Percentiles rank a stretch among this genome's conserved stretches.
Evolutionary conservation across 257 asterid genomes (phyloP).

Genomic region (Ilex aquifolium): DNA sequence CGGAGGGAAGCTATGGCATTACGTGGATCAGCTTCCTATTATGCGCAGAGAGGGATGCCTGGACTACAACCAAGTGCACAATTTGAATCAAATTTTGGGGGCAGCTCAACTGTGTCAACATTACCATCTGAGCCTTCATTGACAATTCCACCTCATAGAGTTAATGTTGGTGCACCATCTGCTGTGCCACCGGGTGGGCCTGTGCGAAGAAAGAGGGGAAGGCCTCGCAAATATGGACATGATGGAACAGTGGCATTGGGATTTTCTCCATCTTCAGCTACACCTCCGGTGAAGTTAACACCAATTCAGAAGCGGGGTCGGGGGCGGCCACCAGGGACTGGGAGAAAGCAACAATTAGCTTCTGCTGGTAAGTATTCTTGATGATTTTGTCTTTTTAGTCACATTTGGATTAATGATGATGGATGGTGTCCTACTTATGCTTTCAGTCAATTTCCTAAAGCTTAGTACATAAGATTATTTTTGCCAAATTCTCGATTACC

Average conservation of each 20-base stretch:
- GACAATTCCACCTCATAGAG: conserved; percentile 45
- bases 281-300: conserved; percentile 29
- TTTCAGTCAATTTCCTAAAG: too few species aligned
- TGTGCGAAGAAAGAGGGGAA: conserved; percentile 72
- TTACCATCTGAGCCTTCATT: conserved; percentile 53
- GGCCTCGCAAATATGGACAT: conserved; percentile 77
- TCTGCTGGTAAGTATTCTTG: conserved; percentile 37
- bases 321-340: conserved; percentile 72
- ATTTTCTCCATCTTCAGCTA: conserved; percentile 39
- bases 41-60: conserved; percentile 32
- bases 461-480: too few species aligned
- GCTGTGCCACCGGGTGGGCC: conserved; percentile 53
- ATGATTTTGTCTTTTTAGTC: background rate
- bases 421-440: too few species aligned
- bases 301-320: conserved; percentile 52
- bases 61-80: conserved; percentile 40
- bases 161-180: conserved; percentile 44
- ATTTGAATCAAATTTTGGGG: conserved; percentile 42
- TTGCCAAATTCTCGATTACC: too few species aligned
- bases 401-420: too few species aligned
- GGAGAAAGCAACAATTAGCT: conserved; percentile 53
- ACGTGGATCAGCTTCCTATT: conserved; percentile 44
- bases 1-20: conserved; percentile 35
- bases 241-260: conserved; percentile 48
- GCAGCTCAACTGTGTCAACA: conserved; percentile 37